Conservation (phyloP, 1,284 basidiomycete genomes). For the Naganishia liquefaciens region DNA sequence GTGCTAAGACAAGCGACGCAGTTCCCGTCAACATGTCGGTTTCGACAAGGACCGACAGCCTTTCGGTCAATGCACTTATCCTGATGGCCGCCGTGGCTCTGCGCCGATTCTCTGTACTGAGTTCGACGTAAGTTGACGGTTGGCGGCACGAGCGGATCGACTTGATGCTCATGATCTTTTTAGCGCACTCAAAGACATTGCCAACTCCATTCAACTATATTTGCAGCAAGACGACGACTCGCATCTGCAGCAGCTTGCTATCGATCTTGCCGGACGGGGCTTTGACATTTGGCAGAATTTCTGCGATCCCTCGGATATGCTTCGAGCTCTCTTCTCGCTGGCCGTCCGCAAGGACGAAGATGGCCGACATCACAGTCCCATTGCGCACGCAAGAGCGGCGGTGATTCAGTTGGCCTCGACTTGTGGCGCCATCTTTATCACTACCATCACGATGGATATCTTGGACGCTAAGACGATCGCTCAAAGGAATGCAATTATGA, state of each 20-base stretch:
- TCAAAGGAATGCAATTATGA: constrained; percentile 84
- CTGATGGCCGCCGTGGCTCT: constrained; percentile 80
- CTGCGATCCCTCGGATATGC: constrained; percentile 83
- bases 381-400: constrained; percentile 67
- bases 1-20: constrained; percentile 43
- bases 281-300: constrained; percentile 95
- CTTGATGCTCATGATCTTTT: neutral
- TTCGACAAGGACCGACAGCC: constrained; percentile 60
- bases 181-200: constrained; percentile 78
- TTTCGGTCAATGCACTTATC: constrained; percentile 69
- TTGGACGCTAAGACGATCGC: constrained; percentile 74
- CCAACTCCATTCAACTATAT: constrained; percentile 75
- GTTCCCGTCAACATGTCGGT: constrained; percentile 70
- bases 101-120: constrained; percentile 75
- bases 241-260: constrained; percentile 67
- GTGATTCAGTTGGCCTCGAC: constrained; percentile 80
- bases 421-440: constrained; percentile 91
- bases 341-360: constrained; percentile 76
- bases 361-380: constrained; percentile 55
- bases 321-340: constrained; percentile 80
- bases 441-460: constrained; percentile 87
- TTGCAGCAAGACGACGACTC: constrained; percentile 65
- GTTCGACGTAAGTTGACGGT: constrained; percentile 61
- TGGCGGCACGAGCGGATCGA: neutral
- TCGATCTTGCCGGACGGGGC: constrained; percentile 85